Base-by-base conservation (phyloP, 352 stramenopile genomes). In the Phytophthora boehmeriae region DNA sequence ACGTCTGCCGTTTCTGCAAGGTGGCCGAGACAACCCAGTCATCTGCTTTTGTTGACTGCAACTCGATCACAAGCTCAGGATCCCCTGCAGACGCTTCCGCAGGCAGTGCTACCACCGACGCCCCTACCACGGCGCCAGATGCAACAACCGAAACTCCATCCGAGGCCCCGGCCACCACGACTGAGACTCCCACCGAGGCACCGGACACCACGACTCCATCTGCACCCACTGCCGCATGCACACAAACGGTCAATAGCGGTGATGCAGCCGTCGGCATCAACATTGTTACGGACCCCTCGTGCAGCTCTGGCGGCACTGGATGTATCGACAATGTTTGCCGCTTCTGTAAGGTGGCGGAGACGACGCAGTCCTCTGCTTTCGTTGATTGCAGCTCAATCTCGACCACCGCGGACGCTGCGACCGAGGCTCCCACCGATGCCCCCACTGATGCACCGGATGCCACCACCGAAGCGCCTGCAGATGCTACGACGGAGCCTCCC, bases 1-100 rank as follows among this genome's bases (percentile, higher is more conserved):
- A 32, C n/a, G 51, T 83, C 16, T 85, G 71, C 54, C 76, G 73
- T 16, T 83, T 78, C 57, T 84, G 74, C 57, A 83, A 81, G 44
- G 47, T 48, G 13, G 42, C 36, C 1, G 43, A 54, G 6, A 62
- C 66, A 2, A 23, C 56, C 4, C 54, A 71, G 44, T 79, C 71
- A 2, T 43, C 46, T 53, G 66, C 52, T 11, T 59, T 78, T 14
- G 22, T 71, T 1, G 49, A 61, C 16, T 76, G 68, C 43, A 44
- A 30, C 1, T 59, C 65, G n/a, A 54, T 57, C 38, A 16, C n/a
- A 11, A 44, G 34, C 16, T 10, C 43, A 16, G 8, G 30, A 14
- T 20, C 53, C 19, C 46, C 50, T 3, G 49, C 45, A 20, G 55
- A 50, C 13, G 36, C 50, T 2, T 35, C 58, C 10, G 50, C 46